A percentile compares a stretch with the other conserved stretches of the same genome.
phyloP scores from a whole-genome alignment of 2,329 filamentous ascomycete genomes.

The Phoma sp. region DNA sequence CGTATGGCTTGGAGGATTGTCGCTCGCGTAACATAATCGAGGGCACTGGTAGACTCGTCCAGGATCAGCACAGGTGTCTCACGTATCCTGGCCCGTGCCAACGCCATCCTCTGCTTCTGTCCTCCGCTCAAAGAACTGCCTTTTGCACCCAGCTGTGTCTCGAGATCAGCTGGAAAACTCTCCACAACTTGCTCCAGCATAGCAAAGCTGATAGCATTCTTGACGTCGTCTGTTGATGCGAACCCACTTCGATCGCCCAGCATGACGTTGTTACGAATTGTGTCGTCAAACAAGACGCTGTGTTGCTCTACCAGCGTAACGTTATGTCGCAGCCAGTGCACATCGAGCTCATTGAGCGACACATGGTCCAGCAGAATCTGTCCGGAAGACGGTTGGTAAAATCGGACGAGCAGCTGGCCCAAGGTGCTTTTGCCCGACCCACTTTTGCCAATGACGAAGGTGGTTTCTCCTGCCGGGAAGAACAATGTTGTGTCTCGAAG shows the following conservation, averaged over 20 bases:
- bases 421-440: slow-evolving; percentile 94
- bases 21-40: slow-evolving; percentile 74
- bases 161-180: slow-evolving; percentile 70
- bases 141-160: slow-evolving; percentile 74
- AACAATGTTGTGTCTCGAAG: slow-evolving; percentile 69
- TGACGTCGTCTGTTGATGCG: slow-evolving; percentile 63
- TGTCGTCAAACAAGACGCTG: slow-evolving; percentile 81
- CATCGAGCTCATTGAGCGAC: slow-evolving; percentile 66
- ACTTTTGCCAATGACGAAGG: slow-evolving; percentile 83
- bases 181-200: slow-evolving; percentile 72
- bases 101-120: slow-evolving; percentile 79
- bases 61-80: slow-evolving; percentile 82
- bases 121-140: slow-evolving; percentile 80
- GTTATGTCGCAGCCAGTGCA: slow-evolving; percentile 76
- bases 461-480: slow-evolving; percentile 75
- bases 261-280: slow-evolving; percentile 77
- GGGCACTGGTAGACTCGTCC: slow-evolving; percentile 85
- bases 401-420: slow-evolving; percentile 76
- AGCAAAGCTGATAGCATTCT: slow-evolving; percentile 68
- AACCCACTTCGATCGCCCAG: slow-evolving; percentile 66
- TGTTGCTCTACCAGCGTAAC: slow-evolving; percentile 83
- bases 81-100: slow-evolving; percentile 78
- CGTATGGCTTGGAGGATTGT: slow-evolving; percentile 77
- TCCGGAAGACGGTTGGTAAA: slow-evolving; percentile 73
- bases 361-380: slow-evolving; percentile 72